Conservation (phyloP, 257 asterid species). For the Ilex aquifolium region DNA sequence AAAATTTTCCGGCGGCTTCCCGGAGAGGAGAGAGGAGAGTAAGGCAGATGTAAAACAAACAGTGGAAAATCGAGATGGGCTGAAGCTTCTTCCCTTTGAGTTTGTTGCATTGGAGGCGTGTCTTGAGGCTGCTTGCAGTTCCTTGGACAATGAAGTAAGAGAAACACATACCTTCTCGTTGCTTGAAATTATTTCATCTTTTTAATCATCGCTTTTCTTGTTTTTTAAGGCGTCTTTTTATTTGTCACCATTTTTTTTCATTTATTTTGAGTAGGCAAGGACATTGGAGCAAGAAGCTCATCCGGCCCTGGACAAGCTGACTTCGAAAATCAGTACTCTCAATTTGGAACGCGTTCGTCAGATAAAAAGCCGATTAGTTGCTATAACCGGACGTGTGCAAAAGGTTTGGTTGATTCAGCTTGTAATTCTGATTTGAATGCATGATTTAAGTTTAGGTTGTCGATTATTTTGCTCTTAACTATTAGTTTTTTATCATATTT, state of each 20-base stretch:
- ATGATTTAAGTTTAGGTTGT: neutral
- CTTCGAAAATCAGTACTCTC: conserved; percentile 92
- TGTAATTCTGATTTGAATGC: neutral
- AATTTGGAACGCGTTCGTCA: conserved; percentile 96
- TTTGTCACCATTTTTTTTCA: neutral
- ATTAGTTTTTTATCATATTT: conserved; percentile 2
- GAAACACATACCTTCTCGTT: conserved; percentile 5
- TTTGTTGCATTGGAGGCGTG: conserved; percentile 96
- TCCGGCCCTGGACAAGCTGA: conserved; percentile 88
- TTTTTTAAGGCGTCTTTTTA: neutral
- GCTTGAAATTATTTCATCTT: conserved; percentile 4
- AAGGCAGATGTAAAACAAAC: conserved; percentile 50
- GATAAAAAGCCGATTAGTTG: conserved; percentile 89
- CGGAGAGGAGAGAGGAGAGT: conserved; percentile 39
- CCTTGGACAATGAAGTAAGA: conserved; percentile 76
- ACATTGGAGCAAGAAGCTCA: conserved; percentile 96
- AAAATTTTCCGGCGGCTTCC: conserved; percentile 43
- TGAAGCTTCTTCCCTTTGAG: conserved; percentile 88
- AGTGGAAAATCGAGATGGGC: conserved; percentile 71
- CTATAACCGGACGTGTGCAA: conserved; percentile 96
- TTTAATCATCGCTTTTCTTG: conserved; percentile 4
- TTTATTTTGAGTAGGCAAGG: conserved; percentile 61
- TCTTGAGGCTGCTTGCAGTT: conserved; percentile 96
- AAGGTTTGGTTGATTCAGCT: conserved; percentile 41
- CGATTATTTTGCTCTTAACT: neutral